These are phyloP conservation scores for Gaultheria prostrata DNA, from an alignment of 148 eudicot genomes.

Conservation along the genomic window DNA sequence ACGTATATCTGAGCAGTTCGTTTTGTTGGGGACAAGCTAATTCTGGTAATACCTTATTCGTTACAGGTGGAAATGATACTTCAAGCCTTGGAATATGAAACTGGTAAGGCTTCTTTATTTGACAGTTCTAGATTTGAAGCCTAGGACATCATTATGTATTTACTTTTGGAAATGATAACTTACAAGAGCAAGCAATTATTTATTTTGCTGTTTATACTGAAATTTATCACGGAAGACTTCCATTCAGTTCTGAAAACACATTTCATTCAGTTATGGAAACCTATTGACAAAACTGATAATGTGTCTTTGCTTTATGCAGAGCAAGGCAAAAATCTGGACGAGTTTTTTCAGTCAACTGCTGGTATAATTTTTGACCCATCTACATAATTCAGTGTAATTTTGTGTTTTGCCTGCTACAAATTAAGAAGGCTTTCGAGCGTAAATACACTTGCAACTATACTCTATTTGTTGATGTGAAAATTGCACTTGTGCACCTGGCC, in stretches of 20 bases:
- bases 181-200: not conserved
- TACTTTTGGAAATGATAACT: not conserved
- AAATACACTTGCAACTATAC: not conserved
- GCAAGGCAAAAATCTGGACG: conserved; percentile 90
- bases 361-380: conserved; percentile 39
- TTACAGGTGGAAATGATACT: conserved; percentile 96
- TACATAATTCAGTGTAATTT: not conserved
- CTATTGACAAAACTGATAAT: conserved; percentile 6
- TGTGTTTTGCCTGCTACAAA: not conserved
- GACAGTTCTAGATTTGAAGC: not conserved
- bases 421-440: not conserved
- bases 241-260: not conserved
- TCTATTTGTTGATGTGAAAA: not conserved
- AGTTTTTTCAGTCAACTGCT: conserved; percentile 91
- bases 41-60: conserved; percentile 13
- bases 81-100: conserved; percentile 97
- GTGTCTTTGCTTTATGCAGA: conserved; percentile 39
- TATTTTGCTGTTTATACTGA: not conserved
- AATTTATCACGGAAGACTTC: too few relatives aligned
- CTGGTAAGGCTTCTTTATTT: conserved; percentile 40
- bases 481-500: not conserved
- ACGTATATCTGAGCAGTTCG: not conserved
- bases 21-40: not conserved
- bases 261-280: not conserved
- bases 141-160: not conserved